Conservation (phyloP, 2,329 filamentous ascomycete species). For the Trichoderma citrinoviride region DNA sequence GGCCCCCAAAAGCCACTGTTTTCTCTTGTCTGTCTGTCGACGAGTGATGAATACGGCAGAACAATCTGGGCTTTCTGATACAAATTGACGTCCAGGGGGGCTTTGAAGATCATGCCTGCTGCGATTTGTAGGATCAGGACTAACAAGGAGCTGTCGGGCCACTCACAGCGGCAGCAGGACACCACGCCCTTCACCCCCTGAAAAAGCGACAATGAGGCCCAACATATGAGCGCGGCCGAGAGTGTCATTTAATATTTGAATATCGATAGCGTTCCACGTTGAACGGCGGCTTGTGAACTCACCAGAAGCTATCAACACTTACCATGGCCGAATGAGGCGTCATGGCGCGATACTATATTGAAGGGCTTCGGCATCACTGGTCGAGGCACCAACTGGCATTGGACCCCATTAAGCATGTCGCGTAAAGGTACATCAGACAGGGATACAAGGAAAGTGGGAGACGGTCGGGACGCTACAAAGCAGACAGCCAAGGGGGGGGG, state of each 20-base stretch:
- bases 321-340: constrained; percentile 7
- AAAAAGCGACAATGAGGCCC: background rate
- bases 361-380: background rate
- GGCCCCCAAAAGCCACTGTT: constrained; percentile 3
- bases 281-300: background rate
- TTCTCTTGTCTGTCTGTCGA: background rate
- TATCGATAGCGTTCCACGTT: background rate
- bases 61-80: background rate
- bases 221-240: background rate
- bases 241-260: background rate
- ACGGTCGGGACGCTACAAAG: constrained; percentile 9
- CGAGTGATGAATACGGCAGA: background rate
- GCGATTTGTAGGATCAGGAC: background rate
- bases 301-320: background rate
- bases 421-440: background rate
- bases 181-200: background rate
- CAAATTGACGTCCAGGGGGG: background rate
- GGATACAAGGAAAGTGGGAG: constrained; percentile 14
- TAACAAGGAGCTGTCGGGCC: background rate
- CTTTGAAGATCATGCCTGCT: background rate
- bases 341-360: constrained; percentile 11
- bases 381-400: background rate
- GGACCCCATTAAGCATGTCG: constrained; percentile 7
- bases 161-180: background rate
- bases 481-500: constrained; percentile 1